Evolutionary conservation across 768 basidiomycete genomes (phyloP).

Genomic region (Russula griseocarnosa): DNA sequence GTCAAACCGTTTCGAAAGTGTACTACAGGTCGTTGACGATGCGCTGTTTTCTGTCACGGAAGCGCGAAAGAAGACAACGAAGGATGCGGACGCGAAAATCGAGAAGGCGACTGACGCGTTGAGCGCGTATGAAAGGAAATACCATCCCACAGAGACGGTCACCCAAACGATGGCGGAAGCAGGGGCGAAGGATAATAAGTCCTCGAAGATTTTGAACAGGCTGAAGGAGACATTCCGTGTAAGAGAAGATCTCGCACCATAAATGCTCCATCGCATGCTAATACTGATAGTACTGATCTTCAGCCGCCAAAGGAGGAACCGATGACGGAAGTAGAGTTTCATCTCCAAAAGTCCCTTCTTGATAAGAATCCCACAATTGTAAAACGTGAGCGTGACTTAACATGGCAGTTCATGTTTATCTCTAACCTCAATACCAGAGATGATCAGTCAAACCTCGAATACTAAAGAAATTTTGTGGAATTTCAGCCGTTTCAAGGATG

Average conservation of each 20-base stretch:
- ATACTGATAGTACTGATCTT: background rate
- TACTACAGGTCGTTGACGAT: background rate
- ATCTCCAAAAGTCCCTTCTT: background rate
- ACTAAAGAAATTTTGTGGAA: conserved; percentile 20
- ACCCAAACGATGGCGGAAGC: background rate
- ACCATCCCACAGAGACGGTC: background rate
- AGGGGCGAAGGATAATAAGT: background rate
- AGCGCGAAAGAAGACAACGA: background rate
- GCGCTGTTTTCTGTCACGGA: conserved; percentile 7
- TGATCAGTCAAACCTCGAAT: background rate
- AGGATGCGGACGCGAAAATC: background rate
- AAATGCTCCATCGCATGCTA: background rate
- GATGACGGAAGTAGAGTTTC: background rate
- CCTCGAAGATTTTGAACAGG: background rate
- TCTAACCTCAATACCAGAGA: conserved; percentile 7
- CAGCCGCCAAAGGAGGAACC: background rate
- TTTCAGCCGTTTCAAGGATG: conserved; percentile 6
- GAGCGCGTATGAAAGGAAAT: background rate
- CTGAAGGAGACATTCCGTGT: background rate
- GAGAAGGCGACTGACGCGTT: background rate
- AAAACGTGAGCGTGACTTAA: background rate
- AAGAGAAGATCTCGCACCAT: background rate
- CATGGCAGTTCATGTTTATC: background rate
- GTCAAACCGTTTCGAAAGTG: background rate
- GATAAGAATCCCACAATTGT: background rate